These are phyloP conservation scores for Sarcodon aspratus DNA, from an alignment of 768 basidiomycete genomes.

Conservation along the genomic window DNA sequence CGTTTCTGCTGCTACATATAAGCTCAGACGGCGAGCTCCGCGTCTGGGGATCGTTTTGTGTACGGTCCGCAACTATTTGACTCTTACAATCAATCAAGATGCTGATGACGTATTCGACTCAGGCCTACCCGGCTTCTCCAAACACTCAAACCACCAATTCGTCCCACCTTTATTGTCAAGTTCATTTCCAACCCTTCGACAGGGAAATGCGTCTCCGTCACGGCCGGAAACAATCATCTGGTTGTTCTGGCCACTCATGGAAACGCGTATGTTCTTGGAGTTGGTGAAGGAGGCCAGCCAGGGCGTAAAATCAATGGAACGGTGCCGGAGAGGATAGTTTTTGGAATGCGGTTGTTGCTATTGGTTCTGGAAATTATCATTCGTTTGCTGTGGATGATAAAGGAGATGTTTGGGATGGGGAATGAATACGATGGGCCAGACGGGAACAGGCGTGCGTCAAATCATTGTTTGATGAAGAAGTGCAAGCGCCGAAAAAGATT, in stretches of 20 bases:
- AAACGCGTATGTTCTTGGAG: constrained; percentile 81
- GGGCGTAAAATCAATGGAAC: constrained; percentile 89
- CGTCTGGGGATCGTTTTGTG: constrained; percentile 87
- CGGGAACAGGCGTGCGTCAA: constrained; percentile 45
- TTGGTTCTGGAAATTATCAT: constrained; percentile 79
- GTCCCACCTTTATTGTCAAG: constrained; percentile 37
- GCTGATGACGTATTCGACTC: no score
- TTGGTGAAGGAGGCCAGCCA: constrained; percentile 83
- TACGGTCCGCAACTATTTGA: constrained; percentile 15
- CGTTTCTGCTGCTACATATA: constrained; percentile 74
- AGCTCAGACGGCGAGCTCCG: constrained; percentile 69
- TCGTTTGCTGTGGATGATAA: constrained; percentile 84
- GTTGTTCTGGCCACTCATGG: constrained; percentile 85
- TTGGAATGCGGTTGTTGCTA: constrained; percentile 50
- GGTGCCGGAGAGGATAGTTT: constrained; percentile 72
- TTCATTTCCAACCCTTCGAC: constrained; percentile 25
- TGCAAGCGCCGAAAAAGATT: constrained; percentile 55
- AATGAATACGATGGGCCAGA: constrained; percentile 84
- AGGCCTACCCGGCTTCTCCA: constrained; percentile 81
- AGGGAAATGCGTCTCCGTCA: constrained; percentile 67
- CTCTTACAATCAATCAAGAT: no score
- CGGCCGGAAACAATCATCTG: constrained; percentile 81
- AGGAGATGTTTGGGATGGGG: constrained; percentile 91
- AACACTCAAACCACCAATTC: constrained; percentile 55
- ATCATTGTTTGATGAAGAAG: constrained; percentile 30